A percentile compares a stretch with the other conserved stretches of the same genome.
Evolutionary conservation across 352 stramenopile genomes (phyloP).

Genomic region (Phytophthora foliorum): DNA sequence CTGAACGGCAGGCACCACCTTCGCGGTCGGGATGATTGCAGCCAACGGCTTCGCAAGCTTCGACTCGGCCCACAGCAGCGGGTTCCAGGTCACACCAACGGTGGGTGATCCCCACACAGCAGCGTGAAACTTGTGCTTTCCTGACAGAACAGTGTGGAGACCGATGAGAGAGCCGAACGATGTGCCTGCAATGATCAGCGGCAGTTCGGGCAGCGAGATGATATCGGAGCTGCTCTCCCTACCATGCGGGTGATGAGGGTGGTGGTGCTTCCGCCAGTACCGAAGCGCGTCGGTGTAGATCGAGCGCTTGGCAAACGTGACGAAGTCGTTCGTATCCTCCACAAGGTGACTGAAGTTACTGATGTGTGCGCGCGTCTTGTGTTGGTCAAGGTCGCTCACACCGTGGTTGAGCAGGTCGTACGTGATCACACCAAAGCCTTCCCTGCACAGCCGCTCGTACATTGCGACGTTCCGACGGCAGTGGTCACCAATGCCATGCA

Average conservation of each 20-base stretch:
- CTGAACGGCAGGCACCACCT: conserved; percentile 44
- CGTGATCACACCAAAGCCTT: conserved; percentile 64
- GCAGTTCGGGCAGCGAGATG: conserved; percentile 43
- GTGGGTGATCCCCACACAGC: conserved; percentile 63
- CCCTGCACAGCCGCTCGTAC: conserved; percentile 54
- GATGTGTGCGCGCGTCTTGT: conserved; percentile 50
- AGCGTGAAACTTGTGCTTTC: conserved; percentile 55
- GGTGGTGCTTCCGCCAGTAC: conserved; percentile 45
- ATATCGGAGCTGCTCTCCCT: conserved; percentile 34
- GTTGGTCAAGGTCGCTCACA: conserved; percentile 43
- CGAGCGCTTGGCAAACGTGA: conserved; percentile 45
- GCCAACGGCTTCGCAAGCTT: conserved; percentile 35
- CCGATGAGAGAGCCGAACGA: conserved; percentile 53
- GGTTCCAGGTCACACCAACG: conserved; percentile 53
- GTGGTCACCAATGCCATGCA: conserved; percentile 76
- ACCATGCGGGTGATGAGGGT: conserved; percentile 38
- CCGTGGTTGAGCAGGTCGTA: conserved; percentile 69
- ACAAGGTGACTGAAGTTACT: conserved; percentile 49
- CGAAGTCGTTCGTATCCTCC: conserved; percentile 56
- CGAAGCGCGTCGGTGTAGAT: conserved; percentile 41
- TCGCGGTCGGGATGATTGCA: conserved; percentile 39
- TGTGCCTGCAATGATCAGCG: conserved; percentile 50
- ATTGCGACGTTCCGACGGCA: conserved; percentile 57
- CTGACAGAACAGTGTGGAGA: conserved; percentile 49
- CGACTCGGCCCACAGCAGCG: conserved; percentile 37